Evolutionary conservation across 768 basidiomycete genomes (phyloP).

Genomic region (Chalciporus chontae): DNA sequence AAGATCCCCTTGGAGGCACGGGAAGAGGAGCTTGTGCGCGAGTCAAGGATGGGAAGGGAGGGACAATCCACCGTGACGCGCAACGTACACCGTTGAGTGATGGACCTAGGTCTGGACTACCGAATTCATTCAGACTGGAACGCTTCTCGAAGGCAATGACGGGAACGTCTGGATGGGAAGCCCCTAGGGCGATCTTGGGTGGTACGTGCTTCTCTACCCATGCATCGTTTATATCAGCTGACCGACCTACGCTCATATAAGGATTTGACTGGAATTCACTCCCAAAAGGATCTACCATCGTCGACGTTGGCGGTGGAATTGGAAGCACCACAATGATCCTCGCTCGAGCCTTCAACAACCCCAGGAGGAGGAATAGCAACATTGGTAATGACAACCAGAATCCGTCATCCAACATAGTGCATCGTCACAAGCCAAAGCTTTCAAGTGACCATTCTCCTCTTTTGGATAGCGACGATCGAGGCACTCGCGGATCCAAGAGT

Average conservation of each 20-base stretch:
- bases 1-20: conserved; percentile 25
- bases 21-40: conserved; percentile 16
- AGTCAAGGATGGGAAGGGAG: neutral
- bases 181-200: conserved; percentile 53
- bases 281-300: conserved; percentile 46
- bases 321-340: conserved; percentile 49
- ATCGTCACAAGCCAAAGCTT: neutral
- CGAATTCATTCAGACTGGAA: conserved; percentile 52
- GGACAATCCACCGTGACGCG: neutral
- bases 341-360: conserved; percentile 33
- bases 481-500: conserved; percentile 9
- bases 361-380: conserved; percentile 2
- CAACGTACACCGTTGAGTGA: neutral
- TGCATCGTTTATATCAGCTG: neutral
- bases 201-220: conserved; percentile 34
- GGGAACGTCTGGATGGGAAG: conserved; percentile 70
- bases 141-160: conserved; percentile 77
- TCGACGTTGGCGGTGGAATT: conserved; percentile 72
- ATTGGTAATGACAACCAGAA: neutral
- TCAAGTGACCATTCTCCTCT: conserved; percentile 1
- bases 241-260: conserved; percentile 19
- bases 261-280: conserved; percentile 60
- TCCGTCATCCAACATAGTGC: neutral
- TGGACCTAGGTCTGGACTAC: neutral
- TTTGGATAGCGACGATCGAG: conserved; percentile 4